Percentiles rank a stretch among this genome's conserved stretches.
phyloP scores from a whole-genome alignment of 2,329 filamentous ascomycete species.

The Mycosphaerella sp. region DNA sequence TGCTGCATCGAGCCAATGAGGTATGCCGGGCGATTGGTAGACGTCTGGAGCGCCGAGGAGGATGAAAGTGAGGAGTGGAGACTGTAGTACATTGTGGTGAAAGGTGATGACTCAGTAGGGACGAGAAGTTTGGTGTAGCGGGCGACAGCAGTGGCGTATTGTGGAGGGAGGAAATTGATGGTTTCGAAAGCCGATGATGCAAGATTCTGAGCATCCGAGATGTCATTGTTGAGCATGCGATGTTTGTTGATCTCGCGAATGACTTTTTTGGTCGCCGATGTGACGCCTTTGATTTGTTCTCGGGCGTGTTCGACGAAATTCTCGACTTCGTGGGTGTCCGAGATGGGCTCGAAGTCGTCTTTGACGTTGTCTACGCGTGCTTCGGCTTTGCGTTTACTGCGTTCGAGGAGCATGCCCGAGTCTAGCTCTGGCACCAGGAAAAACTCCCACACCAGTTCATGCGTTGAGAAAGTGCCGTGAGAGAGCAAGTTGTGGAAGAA shows the following conservation, averaged over 20 bases:
- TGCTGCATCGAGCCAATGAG: conserved; percentile 71
- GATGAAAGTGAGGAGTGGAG: conserved; percentile 78
- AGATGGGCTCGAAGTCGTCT: conserved; percentile 80
- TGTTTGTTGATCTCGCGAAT: conserved; percentile 72
- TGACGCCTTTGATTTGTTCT: conserved; percentile 80
- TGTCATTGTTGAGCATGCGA: conserved; percentile 58
- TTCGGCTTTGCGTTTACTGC: conserved; percentile 80
- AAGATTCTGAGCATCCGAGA: conserved; percentile 58
- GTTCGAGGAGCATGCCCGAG: conserved; percentile 79
- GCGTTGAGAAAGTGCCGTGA: conserved; percentile 88
- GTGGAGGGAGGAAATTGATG: conserved; percentile 60
- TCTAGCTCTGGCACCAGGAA: conserved; percentile 94
- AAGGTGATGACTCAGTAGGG: conserved; percentile 66
- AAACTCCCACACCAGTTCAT: conserved; percentile 99
- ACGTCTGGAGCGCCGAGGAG: conserved; percentile 70
- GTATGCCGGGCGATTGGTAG: conserved; percentile 70
- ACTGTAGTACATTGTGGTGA: conserved; percentile 65
- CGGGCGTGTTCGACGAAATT: conserved; percentile 86
- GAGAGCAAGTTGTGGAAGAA: conserved; percentile 80
- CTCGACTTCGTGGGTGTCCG: conserved; percentile 72
- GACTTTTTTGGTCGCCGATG: conserved; percentile 74
- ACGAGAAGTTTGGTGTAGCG: conserved; percentile 62
- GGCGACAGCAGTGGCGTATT: conserved; percentile 64
- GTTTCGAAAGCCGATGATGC: conserved; percentile 49
- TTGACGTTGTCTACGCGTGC: conserved; percentile 74